phyloP scores from a whole-genome alignment of 2,329 filamentous ascomycete species.

The Penicillium sp. region DNA sequence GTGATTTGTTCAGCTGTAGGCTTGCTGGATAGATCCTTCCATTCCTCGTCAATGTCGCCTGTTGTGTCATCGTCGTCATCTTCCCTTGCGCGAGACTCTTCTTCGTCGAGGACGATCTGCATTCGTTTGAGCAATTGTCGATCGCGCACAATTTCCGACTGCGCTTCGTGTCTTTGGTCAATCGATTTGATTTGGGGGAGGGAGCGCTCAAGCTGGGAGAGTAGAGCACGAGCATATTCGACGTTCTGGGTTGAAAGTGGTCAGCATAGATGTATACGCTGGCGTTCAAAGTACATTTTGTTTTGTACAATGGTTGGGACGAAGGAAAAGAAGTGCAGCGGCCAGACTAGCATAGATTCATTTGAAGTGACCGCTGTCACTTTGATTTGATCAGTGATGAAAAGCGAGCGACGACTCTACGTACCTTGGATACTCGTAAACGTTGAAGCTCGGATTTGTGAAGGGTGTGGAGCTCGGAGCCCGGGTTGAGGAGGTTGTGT shows the following conservation, averaged over 20 bases:
- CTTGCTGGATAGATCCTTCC: conserved; percentile 24
- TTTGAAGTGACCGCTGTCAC: too few relatives aligned
- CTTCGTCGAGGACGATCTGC: conserved; percentile 28
- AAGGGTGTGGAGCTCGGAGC: conserved; percentile 32
- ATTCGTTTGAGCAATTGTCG: conserved; percentile 30
- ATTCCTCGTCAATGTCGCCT: conserved; percentile 17
- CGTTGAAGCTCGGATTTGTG: conserved; percentile 39
- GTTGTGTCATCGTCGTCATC: conserved; percentile 15
- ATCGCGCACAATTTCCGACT: conserved; percentile 37
- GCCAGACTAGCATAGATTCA: too few relatives aligned
- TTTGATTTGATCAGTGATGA: too few relatives aligned
- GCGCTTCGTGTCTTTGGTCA: conserved; percentile 34
- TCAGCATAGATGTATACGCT: too few relatives aligned
- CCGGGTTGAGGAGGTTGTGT: conserved; percentile 38
- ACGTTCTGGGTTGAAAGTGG: conserved; percentile 31
- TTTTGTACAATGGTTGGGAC: too few relatives aligned
- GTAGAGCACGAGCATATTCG: conserved; percentile 40
- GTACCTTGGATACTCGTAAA: conserved; percentile 37
- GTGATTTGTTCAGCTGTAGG: conserved; percentile 15
- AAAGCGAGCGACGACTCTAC: not conserved
- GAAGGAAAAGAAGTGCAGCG: too few relatives aligned
- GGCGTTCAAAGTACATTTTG: too few relatives aligned
- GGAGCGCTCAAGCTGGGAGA: conserved; percentile 37
- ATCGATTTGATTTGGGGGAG: conserved; percentile 37
- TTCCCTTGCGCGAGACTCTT: conserved; percentile 22